Evolutionary conservation across 768 basidiomycete genomes (phyloP).

Genomic region (Kwoniella pini): DNA sequence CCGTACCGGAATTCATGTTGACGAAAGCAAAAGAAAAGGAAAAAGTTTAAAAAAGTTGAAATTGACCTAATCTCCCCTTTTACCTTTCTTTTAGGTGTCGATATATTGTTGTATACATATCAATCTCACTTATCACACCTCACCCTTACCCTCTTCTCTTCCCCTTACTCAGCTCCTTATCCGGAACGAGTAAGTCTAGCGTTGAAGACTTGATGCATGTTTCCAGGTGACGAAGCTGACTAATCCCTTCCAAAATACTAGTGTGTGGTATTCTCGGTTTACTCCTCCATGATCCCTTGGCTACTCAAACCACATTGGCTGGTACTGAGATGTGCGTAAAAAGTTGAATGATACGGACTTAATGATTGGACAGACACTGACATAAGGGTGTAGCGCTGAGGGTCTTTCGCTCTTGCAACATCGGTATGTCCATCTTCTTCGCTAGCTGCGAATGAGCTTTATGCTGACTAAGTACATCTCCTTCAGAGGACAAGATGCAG

Average conservation of each 20-base stretch:
- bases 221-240: no score
- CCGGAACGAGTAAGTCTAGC: slow-evolving; percentile 6
- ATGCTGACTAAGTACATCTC: background rate
- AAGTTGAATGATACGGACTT: background rate
- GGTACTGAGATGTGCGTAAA: slow-evolving; percentile 72
- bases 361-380: background rate
- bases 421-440: slow-evolving; percentile 45
- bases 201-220: no score
- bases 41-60: slow-evolving; percentile 7
- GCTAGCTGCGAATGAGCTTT: background rate
- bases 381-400: slow-evolving; percentile 59
- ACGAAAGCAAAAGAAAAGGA: background rate
- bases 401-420: slow-evolving; percentile 95
- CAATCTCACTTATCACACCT: slow-evolving; percentile 1
- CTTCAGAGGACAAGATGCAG: slow-evolving; percentile 87
- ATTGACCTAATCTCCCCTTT: background rate
- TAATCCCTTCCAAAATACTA: slow-evolving; percentile 41
- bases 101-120: background rate
- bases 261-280: slow-evolving; percentile 95
- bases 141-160: background rate
- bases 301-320: slow-evolving; percentile 63
- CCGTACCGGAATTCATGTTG: background rate
- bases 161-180: background rate
- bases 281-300: slow-evolving; percentile 68
- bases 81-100: slow-evolving; percentile 12